phyloP scores from a whole-genome alignment of 2,329 filamentous ascomycete genomes.

The Cladosporium sp. region DNA sequence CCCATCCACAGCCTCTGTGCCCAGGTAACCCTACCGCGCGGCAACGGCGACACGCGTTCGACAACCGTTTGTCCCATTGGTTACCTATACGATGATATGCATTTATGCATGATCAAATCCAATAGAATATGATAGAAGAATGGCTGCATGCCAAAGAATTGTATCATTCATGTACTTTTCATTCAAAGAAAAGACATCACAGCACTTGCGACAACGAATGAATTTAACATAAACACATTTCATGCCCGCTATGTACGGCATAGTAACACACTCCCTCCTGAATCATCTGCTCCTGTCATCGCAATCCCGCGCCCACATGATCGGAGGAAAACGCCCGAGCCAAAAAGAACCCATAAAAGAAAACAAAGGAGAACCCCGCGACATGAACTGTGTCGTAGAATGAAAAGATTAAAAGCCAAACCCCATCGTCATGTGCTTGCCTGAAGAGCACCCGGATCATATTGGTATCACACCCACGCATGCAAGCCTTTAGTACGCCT shows the following conservation, averaged over 20 bases:
- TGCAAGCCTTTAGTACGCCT: slow-evolving; percentile 10
- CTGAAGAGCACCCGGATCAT: slow-evolving; percentile 9
- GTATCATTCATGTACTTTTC: no score
- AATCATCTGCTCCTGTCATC: slow-evolving; percentile 13
- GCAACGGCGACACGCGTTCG: neutral
- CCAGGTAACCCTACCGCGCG: neutral
- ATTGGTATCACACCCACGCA: slow-evolving; percentile 9
- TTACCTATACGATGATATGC: neutral
- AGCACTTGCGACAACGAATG: no score
- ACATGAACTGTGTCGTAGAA: slow-evolving; percentile 7
- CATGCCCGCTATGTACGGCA: slow-evolving; percentile 11
- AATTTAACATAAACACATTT: slow-evolving; percentile 13
- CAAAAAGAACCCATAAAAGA: neutral
- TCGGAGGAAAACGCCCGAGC: slow-evolving; percentile 2
- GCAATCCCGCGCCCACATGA: slow-evolving; percentile 12
- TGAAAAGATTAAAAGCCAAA: slow-evolving; percentile 1
- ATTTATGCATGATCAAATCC: neutral
- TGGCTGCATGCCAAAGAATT: neutral
- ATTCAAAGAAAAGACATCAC: no score
- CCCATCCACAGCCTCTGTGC: neutral
- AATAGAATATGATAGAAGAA: neutral
- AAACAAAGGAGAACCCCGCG: slow-evolving; percentile 3
- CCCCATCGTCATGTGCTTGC: slow-evolving; percentile 5
- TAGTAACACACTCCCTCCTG: slow-evolving; percentile 9
- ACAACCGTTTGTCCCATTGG: neutral